Percentiles rank a stretch among this genome's conserved stretches.
phyloP scores from a whole-genome alignment of 2,329 filamentous ascomycete species.

The Neonectria magnoliae region DNA sequence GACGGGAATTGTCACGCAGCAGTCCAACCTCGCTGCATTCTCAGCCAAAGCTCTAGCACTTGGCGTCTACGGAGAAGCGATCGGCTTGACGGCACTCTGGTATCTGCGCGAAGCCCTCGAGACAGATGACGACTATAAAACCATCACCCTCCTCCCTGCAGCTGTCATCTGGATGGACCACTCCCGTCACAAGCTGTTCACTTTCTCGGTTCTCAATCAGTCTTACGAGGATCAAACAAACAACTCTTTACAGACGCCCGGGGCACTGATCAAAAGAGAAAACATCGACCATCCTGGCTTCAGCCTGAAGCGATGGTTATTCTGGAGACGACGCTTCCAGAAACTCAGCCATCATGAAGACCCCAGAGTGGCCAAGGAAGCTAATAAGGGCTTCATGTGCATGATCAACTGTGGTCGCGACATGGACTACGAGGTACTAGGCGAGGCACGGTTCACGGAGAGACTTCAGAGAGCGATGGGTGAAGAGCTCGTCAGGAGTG shows the following conservation, averaged over 20 bases:
- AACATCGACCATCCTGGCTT: not conserved
- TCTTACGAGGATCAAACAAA: not conserved
- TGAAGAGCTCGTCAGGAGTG: not conserved
- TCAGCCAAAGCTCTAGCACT: conserved; percentile 5
- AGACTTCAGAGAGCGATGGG: not conserved
- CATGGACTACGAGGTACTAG: not conserved
- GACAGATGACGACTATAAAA: not conserved
- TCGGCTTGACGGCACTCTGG: not conserved
- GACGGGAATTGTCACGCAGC: not conserved
- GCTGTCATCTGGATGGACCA: conserved; percentile 12
- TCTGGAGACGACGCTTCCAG: not conserved
- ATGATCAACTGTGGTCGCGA: not conserved
- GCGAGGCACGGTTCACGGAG: not conserved
- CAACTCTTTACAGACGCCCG: accelerated
- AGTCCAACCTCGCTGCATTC: conserved; percentile 10
- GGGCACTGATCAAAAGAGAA: not conserved
- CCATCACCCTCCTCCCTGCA: not conserved
- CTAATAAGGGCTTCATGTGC: not conserved
- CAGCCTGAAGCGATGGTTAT: conserved; percentile 8
- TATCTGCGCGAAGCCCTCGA: conserved; percentile 12
- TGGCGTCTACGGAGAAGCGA: not conserved
- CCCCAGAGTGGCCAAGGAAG: not conserved
- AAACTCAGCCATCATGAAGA: not conserved
- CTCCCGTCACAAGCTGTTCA: not conserved
- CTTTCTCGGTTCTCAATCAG: not conserved